A percentile compares a stretch with the other conserved stretches of the same genome.
Conservation (phyloP, 2,329 filamentous ascomycete genomes). For the Tricladium varicosporioides region DNA sequence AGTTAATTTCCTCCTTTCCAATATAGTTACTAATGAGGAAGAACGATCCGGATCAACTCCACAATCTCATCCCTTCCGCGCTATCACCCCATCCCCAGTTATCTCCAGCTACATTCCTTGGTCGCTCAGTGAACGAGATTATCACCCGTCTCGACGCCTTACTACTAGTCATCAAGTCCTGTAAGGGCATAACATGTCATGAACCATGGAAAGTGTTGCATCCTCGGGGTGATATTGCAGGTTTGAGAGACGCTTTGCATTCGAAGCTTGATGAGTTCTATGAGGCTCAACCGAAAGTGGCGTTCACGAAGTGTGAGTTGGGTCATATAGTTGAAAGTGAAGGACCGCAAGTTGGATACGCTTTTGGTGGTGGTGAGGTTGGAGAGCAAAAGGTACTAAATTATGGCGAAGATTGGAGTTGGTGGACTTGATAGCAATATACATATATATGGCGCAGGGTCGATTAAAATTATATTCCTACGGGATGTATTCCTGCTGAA, state of each 20-base stretch:
- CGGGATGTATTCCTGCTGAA: too few species aligned
- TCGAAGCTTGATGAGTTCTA: slow-evolving; percentile 52
- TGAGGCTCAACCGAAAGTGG: slow-evolving; percentile 45
- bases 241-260: slow-evolving; percentile 48
- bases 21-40: slow-evolving; percentile 25
- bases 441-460: too few species aligned
- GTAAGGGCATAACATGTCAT: slow-evolving; percentile 50
- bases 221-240: slow-evolving; percentile 48
- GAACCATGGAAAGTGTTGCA: slow-evolving; percentile 56
- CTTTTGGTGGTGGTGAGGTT: neutral
- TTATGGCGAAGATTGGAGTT: neutral
- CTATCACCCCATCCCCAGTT: slow-evolving; percentile 32
- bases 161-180: slow-evolving; percentile 58
- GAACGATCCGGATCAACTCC: slow-evolving; percentile 49
- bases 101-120: slow-evolving; percentile 36
- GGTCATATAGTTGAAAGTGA: slow-evolving; percentile 56
- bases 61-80: slow-evolving; percentile 36
- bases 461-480: too few species aligned
- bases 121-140: slow-evolving; percentile 39
- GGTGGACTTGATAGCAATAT: neutral
- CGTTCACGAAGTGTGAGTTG: slow-evolving; percentile 49
- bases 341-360: slow-evolving; percentile 42
- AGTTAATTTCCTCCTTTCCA: neutral
- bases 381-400: neutral
- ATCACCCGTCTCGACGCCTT: slow-evolving; percentile 53